Evolutionary conservation across 1,284 basidiomycete species (phyloP).

Genomic region (Quambalaria eucalypti): DNA sequence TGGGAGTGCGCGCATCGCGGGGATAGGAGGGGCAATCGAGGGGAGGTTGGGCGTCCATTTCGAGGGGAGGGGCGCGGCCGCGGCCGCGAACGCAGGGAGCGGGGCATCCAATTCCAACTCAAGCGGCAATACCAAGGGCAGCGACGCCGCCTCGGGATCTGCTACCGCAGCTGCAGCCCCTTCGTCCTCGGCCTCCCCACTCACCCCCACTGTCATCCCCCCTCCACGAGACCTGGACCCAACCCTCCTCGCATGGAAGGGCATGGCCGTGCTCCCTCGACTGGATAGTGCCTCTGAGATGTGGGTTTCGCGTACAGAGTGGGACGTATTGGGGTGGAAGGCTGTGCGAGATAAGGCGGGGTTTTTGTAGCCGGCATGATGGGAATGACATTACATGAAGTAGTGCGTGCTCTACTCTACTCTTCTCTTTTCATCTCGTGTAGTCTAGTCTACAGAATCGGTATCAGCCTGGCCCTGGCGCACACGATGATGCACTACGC

Average conservation of each 20-base stretch:
- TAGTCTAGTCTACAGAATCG: too few species aligned
- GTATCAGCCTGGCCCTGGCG: too few species aligned
- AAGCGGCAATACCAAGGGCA: not conserved
- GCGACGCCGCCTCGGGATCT: not conserved
- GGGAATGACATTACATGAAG: too few species aligned
- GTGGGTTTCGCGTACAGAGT: conserved; percentile 78
- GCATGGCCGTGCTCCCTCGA: conserved; percentile 81
- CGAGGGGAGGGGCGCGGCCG: too few species aligned
- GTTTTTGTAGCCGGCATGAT: not conserved
- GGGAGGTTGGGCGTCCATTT: not conserved
- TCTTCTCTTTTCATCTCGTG: too few species aligned
- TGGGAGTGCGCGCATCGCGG: not conserved
- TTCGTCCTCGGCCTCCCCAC: not conserved
- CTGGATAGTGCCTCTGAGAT: conserved; percentile 79
- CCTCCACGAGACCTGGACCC: conserved; percentile 88
- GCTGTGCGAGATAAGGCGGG: conserved; percentile 50
- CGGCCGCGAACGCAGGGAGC: not conserved
- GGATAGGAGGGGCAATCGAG: not conserved
- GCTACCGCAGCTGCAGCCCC: conserved; percentile 1
- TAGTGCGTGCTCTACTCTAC: too few species aligned
- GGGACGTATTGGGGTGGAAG: conserved; percentile 56
- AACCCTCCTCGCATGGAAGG: conserved; percentile 83
- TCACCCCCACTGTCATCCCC: conserved; percentile 69
- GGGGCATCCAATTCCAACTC: too few species aligned
- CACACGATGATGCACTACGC: too few species aligned